Conservation (phyloP, 495 filamentous ascomycete genomes). For the Daldinia grandis region DNA sequence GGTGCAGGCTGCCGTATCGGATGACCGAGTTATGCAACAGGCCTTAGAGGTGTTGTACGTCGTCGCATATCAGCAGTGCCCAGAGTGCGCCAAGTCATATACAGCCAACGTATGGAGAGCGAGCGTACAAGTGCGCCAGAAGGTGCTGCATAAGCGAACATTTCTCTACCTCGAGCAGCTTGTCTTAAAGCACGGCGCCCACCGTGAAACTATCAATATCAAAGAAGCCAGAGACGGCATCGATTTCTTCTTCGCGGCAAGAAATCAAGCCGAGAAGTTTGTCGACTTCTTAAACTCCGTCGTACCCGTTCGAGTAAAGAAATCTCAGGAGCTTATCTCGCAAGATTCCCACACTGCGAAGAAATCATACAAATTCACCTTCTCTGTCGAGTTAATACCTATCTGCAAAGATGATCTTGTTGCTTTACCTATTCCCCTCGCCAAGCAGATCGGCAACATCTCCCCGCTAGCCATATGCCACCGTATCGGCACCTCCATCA, state of each 20-base stretch:
- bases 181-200: constrained; percentile 90
- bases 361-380: constrained; percentile 93
- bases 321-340: constrained; percentile 90
- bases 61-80: constrained; percentile 87
- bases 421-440: constrained; percentile 87
- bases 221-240: constrained; percentile 93
- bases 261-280: constrained; percentile 93
- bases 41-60: constrained; percentile 93
- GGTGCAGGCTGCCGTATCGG: constrained; percentile 73
- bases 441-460: constrained; percentile 86
- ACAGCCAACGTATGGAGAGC: constrained; percentile 87
- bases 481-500: constrained; percentile 87
- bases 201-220: constrained; percentile 95
- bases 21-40: constrained; percentile 89
- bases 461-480: constrained; percentile 83
- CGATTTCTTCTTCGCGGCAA: constrained; percentile 89
- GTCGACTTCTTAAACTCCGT: constrained; percentile 88
- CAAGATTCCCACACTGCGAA: constrained; percentile 89
- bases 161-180: constrained; percentile 97
- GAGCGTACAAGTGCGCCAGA: constrained; percentile 91
- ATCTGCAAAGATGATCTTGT: constrained; percentile 98
- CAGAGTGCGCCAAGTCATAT: constrained; percentile 91
- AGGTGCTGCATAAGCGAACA: constrained; percentile 95
- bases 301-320: constrained; percentile 79
- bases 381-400: constrained; percentile 83